These are phyloP conservation scores for Leishmania tarentolae DNA, from an alignment of 208 protist genomes.

Conservation along the genomic window DNA sequence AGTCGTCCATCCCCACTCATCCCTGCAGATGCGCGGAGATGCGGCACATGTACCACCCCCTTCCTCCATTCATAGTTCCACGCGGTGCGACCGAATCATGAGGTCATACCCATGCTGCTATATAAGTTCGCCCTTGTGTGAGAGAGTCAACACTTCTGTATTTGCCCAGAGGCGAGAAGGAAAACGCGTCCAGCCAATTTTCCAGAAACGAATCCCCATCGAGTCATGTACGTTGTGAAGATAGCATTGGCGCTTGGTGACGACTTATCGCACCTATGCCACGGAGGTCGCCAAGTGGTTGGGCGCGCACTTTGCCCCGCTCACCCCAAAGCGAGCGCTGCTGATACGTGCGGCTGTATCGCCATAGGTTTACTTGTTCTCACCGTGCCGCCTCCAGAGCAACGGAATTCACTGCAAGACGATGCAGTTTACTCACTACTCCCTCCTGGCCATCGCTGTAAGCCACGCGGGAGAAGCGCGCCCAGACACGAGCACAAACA, in stretches of 20 bases:
- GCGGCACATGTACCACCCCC: neutral
- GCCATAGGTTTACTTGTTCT: neutral
- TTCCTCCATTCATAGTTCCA: neutral
- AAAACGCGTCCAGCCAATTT: neutral
- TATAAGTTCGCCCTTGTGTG: neutral
- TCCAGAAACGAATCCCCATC: neutral
- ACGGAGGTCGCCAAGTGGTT: neutral
- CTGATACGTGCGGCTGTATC: neutral
- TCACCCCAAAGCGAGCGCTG: neutral
- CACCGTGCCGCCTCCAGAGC: neutral
- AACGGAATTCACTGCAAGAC: neutral
- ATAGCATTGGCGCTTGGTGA: neutral
- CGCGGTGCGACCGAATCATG: neutral
- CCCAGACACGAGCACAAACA: conserved; percentile 1
- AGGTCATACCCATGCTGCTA: neutral
- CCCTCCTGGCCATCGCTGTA: neutral
- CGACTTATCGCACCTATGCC: neutral
- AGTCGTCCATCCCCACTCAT: too few species aligned
- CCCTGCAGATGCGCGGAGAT: neutral
- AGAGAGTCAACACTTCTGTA: neutral
- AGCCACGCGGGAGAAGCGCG: neutral
- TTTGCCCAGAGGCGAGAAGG: neutral
- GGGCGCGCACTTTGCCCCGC: neutral
- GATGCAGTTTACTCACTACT: neutral
- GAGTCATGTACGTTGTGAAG: neutral